Base-by-base conservation (phyloP, 1,139 yeast species). In the Suhomyces coccinellae region DNA sequence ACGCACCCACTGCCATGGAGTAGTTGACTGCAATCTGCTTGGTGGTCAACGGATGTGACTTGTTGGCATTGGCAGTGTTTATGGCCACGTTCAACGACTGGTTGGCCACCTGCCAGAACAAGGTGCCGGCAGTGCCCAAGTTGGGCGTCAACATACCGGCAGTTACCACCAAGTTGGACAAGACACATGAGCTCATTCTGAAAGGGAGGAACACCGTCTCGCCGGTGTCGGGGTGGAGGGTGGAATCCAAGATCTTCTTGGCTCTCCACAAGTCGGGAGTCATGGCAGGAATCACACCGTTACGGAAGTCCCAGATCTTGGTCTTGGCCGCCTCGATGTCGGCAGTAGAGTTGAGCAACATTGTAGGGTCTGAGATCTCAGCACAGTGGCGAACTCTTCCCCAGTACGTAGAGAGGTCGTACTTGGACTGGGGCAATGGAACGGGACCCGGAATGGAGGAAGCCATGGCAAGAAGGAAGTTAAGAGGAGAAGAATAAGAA, bases 71-170 rank as follows among this genome's bases (percentile, higher is more conserved):
- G 35, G 98, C 95, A 36, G 95, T 89, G 67, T 93, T 93, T 54
- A 93, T 90, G 6, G 99, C 99, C 44, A 93, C 99, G 59, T 93
- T 93, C 54, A 93, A 77, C 30, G 96, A 87, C 69, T 93, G 99
- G 69, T 93, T 93, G 26, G 97, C 96, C 62, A 93, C 82, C 68
- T 93, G 99, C 99, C 99, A 93, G 67, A 93, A 90, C 27, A 90
- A 65, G 0, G 98, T 91, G 24, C 99, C 99, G 0, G 79, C 82
- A 10, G 93, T 84, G 12, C 96, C 95, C 61, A 93, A 66, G 50
- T 87, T 87, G 6, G 99, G 99, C 1, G 97, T 91, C 58, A 93
- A 78, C 99, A 93, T 93, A 55, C 99, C 99, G 3, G 88, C 91
- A 11, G 99, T 93, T 41, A 93, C 98, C 22, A 93, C 93, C 66